Evolutionary conservation across 805 yeast genomes (phyloP).

Genomic region (Zygotorulaspora florentina): DNA sequence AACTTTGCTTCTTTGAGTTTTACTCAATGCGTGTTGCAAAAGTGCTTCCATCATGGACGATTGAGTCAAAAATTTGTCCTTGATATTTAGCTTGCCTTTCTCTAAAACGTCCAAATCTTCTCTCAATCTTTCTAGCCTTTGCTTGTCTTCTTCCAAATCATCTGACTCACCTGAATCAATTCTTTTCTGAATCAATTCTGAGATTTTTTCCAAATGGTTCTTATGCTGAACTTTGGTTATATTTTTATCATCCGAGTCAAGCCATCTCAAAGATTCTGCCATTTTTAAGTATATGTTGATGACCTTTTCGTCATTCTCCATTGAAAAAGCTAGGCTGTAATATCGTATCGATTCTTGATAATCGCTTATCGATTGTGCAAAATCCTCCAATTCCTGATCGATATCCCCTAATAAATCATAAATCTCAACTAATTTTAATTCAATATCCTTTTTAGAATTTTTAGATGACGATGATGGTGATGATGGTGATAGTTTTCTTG

Average conservation of each 20-base stretch:
- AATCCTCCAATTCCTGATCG: slow-evolving; percentile 84
- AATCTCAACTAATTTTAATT: slow-evolving; percentile 58
- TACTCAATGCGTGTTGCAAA: slow-evolving; percentile 23
- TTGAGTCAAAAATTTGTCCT: slow-evolving; percentile 48
- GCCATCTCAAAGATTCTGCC: slow-evolving; percentile 25
- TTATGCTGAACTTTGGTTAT: slow-evolving; percentile 41
- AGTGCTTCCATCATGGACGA: slow-evolving; percentile 56
- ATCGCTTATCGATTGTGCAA: slow-evolving; percentile 71
- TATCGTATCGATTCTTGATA: slow-evolving; percentile 48
- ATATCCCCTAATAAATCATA: slow-evolving; percentile 85
- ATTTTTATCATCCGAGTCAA: slow-evolving; percentile 9
- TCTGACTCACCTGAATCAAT: slow-evolving; percentile 38
- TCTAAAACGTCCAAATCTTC: slow-evolving; percentile 53
- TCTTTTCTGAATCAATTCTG: slow-evolving; percentile 43
- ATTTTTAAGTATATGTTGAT: slow-evolving; percentile 16
- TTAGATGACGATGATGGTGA: not conserved
- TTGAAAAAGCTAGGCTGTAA: slow-evolving; percentile 3
- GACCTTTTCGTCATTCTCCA: slow-evolving; percentile 6
- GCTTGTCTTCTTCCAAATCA: slow-evolving; percentile 37
- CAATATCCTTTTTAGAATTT: not conserved
- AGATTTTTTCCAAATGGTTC: slow-evolving; percentile 51
- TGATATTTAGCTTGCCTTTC: slow-evolving; percentile 38
- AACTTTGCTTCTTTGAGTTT: slow-evolving; percentile 32
- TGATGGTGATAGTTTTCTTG: not conserved
- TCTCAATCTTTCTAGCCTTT: slow-evolving; percentile 51